Conservation (phyloP, 768 basidiomycete genomes). For the Tubosaeta sp. region DNA sequence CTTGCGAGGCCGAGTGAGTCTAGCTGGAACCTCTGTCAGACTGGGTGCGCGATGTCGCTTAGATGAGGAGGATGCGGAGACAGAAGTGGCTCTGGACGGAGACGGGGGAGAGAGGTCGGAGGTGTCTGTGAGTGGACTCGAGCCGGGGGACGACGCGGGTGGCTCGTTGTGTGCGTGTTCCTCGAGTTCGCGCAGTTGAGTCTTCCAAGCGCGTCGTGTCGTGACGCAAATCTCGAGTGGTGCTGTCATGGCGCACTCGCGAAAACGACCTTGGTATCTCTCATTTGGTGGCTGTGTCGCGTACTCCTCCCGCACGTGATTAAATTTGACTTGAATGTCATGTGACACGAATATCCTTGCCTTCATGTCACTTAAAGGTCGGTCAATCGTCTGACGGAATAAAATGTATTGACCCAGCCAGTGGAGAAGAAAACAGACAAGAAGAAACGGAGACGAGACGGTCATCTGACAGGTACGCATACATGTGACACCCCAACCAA, state of each 20-base stretch:
- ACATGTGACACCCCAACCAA: not conserved
- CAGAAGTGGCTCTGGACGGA: conserved; percentile 17
- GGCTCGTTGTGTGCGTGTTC: not conserved
- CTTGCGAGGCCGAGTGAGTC: conserved; percentile 14
- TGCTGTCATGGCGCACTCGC: conserved; percentile 7
- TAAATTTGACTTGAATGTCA: not conserved
- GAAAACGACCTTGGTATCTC: not conserved
- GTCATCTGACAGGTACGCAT: not conserved
- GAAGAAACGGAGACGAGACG: conserved; percentile 33
- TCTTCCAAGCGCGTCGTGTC: conserved; percentile 28
- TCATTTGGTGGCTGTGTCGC: conserved; percentile 21
- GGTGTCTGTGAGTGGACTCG: conserved; percentile 23
- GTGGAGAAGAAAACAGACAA: conserved; percentile 29
- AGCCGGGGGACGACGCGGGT: conserved; percentile 18
- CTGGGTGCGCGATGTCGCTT: conserved; percentile 21
- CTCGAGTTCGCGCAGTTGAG: conserved; percentile 17
- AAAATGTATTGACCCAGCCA: conserved; percentile 10
- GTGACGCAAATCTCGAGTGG: conserved; percentile 24
- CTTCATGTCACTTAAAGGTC: conserved; percentile 17
- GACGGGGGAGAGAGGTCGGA: conserved; percentile 15
- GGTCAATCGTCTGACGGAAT: not conserved
- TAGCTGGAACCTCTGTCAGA: conserved; percentile 1
- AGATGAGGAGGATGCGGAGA: conserved; percentile 23
- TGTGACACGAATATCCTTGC: not conserved
- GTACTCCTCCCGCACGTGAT: conserved; percentile 12